Evolutionary conservation across 306 rosid species (phyloP).

Genomic region (Trifolium fragiferum): DNA sequence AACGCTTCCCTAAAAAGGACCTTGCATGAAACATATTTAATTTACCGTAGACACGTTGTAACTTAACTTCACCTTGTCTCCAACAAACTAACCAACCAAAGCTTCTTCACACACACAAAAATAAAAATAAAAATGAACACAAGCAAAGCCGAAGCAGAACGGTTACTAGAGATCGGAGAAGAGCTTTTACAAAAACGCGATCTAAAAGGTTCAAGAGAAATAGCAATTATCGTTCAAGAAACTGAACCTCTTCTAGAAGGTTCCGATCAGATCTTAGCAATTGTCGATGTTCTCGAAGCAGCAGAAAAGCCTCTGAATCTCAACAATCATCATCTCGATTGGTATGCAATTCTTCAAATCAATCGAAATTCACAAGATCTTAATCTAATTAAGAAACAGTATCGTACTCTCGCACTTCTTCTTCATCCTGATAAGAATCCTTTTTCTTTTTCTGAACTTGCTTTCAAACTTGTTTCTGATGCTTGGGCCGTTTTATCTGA

Average conservation of each 20-base stretch:
- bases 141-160: conserved; percentile 73
- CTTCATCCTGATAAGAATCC: conserved; percentile 88
- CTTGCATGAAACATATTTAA: background rate
- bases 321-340: conserved; percentile 65
- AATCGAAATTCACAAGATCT: conserved; percentile 60
- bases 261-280: conserved; percentile 90
- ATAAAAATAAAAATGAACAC: conserved; percentile 25
- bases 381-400: conserved; percentile 65
- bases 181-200: conserved; percentile 76
- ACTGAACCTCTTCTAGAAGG: conserved; percentile 86
- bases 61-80: background rate
- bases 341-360: conserved; percentile 79
- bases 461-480: conserved; percentile 76
- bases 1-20: background rate
- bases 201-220: conserved; percentile 70
- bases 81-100: background rate
- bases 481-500: conserved; percentile 87
- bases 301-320: conserved; percentile 62
- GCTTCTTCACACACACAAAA: background rate
- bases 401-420: conserved; percentile 77
- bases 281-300: conserved; percentile 74
- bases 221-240: conserved; percentile 86
- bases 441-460: conserved; percentile 68
- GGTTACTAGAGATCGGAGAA: conserved; percentile 79
- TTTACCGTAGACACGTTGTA: background rate